Base-by-base conservation (phyloP, 495 filamentous ascomycete genomes). In the Podospora didyma region DNA sequence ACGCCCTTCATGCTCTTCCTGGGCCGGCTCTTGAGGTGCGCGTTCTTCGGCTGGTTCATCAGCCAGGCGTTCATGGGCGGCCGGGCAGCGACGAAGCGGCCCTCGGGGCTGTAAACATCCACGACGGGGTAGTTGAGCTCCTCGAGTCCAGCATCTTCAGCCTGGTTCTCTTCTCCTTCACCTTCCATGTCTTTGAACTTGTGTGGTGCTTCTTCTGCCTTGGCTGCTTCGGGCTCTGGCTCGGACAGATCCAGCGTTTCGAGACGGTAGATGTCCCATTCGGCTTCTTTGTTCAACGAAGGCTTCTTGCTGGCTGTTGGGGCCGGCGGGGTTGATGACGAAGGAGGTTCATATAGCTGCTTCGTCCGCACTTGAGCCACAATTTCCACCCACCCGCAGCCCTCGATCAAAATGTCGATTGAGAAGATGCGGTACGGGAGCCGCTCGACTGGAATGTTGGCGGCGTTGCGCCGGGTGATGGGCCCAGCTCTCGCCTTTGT, bases 351-450 rank as follows among this genome's bases (percentile, higher is more conserved):
- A n/a, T 21, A 59, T 49, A 80, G 56, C 23, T 70, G 63, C 62
- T 60, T 82, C 22, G 79, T 80, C 21, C 92, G 83, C 7, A 94
- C 80, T 70, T 97, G 92, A 14, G 86, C 84, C 6, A 82, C 86
- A 19, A 99, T 69, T 68, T 99, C 94, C 7, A 99, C 79, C 93
- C 95, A 99, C 2, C 94, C 94, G 41, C 86, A 85, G 19, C 93
- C 89, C 62, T 96, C 91, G 35, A 99, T 85, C 7, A 99, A 73
- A 37, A 99, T 83, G 67, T 99, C 94, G 0, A 87, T 79, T 6
- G 85, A 79, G 51, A 92, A 75, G 3, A 97, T 83, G 10, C 77
- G 79, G 67, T 93, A 99, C 2, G 92, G 92, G 37, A 97, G 72
- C 21, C 60, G 58, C 0, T 85, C 76, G 7, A 81, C 72, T 21